A percentile compares a stretch with the other conserved stretches of the same genome.
phyloP scores from a whole-genome alignment of 805 yeast species.

The Myxozyma kluyveri region DNA sequence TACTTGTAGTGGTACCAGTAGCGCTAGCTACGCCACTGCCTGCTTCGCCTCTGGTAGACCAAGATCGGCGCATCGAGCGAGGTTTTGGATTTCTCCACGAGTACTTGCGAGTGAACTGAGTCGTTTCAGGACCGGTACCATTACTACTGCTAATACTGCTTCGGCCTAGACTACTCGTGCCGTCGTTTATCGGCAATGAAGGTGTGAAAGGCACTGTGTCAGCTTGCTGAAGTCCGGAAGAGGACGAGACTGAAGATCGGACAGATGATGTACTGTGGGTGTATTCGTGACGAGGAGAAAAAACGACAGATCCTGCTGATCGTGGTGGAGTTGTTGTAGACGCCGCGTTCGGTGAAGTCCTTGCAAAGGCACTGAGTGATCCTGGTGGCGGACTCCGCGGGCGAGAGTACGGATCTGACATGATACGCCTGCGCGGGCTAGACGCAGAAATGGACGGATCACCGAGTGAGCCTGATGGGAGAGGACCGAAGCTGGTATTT shows the following conservation, averaged over 20 bases:
- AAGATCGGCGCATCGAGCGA: constrained; percentile 15
- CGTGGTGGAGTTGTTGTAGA: no score
- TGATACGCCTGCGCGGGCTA: neutral
- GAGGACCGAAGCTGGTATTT: no score
- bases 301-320: no score
- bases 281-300: no score
- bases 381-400: constrained; percentile 1
- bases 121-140: no score
- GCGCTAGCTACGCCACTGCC: no score
- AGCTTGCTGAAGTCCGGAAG: no score
- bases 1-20: no score
- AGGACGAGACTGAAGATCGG: no score
- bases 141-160: neutral
- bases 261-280: no score
- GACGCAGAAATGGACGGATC: constrained; percentile 4
- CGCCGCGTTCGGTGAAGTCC: neutral
- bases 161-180: neutral
- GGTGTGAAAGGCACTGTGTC: no score
- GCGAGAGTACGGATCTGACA: constrained; percentile 2
- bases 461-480: no score
- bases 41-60: constrained; percentile 16
- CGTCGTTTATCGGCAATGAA: neutral
- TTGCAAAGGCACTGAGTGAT: neutral
- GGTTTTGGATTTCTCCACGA: constrained; percentile 29
- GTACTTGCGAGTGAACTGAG: constrained; percentile 15